Evolutionary conservation across 2,329 filamentous ascomycete species (phyloP).

Genomic region (Stagonosporopsis cucurbitacearum): DNA sequence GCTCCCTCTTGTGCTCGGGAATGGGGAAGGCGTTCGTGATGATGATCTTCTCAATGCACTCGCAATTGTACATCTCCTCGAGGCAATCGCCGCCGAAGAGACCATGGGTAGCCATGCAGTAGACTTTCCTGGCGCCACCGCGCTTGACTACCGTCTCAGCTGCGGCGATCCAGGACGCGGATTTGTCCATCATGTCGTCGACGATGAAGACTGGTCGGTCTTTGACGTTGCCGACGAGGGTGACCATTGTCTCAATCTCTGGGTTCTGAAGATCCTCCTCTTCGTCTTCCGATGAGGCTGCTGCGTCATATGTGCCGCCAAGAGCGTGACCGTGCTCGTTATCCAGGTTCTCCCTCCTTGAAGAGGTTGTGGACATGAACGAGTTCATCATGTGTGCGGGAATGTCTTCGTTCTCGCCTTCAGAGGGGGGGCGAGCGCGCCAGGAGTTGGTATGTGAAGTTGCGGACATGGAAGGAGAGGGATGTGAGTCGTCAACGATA

Average conservation of each 20-base stretch:
- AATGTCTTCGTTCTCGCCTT: slow-evolving; percentile 56
- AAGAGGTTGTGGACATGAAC: slow-evolving; percentile 79
- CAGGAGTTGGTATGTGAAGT: slow-evolving; percentile 65
- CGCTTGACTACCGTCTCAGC: slow-evolving; percentile 96
- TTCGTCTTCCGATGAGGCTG: slow-evolving; percentile 86
- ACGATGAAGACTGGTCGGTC: slow-evolving; percentile 90
- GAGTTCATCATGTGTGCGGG: slow-evolving; percentile 87
- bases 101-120: slow-evolving; percentile 96
- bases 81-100: slow-evolving; percentile 91
- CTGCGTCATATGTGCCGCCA: slow-evolving; percentile 83
- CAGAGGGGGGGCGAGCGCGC: slow-evolving; percentile 53
- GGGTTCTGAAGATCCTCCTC: slow-evolving; percentile 85
- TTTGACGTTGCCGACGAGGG: slow-evolving; percentile 92
- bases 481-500: slow-evolving; percentile 92
- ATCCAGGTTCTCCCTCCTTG: slow-evolving; percentile 54
- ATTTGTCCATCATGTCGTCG: slow-evolving; percentile 99
- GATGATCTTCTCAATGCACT: slow-evolving; percentile 91
- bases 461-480: slow-evolving; percentile 72
- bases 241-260: slow-evolving; percentile 91
- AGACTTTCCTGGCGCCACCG: slow-evolving; percentile 89
- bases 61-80: slow-evolving; percentile 87
- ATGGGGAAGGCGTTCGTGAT: slow-evolving; percentile 99
- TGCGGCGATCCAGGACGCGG: slow-evolving; percentile 94
- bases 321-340: slow-evolving; percentile 70
- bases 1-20: slow-evolving; percentile 71